Evolutionary conservation across 345 rosid genomes (phyloP), one percentile per base, ranked within the genome.

Genomic region (Schrenkiella parvula): DNA sequence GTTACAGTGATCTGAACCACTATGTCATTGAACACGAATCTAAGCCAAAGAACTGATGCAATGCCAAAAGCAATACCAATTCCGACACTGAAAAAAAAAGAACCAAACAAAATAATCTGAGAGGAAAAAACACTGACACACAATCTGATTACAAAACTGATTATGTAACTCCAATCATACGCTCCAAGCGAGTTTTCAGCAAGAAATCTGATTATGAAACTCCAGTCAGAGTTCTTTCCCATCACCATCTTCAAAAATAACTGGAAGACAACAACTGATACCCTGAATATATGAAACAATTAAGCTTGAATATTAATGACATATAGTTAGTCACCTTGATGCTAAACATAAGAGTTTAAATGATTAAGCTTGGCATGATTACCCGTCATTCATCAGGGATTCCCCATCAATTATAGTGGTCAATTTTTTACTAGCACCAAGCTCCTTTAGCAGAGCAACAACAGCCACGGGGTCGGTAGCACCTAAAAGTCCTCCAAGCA

Each of bases 391-490:
- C 98, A 93, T 93, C 80, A 93, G 71, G 66, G 98, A 93, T 73
- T 93, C 98, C 59, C 98, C 98, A 63, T 93, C 97, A 72, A 93
- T 93, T 29, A 93, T 80, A 34, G 98, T 91, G 78, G 80, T 91
- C 78, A 93, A 77, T 62, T 93, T 91, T 79, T 93, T 93, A 82
- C 96, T 91, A 31, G 97, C 95, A 74, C 96, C 97, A 78, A 93
- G 89, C 46, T 93, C 98, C 68, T 87, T 93, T 71, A 91, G 67
- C 32, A 93, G 63, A 75, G 97, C 95, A 71, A 93, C 97, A 65
- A 93, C 97, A 73, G 98, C 97, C 58, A 91, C 98, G 18, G 97
- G 98, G 84, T 93, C 98, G 8, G 98, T 91, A 64, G 96, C 96
- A 80, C 97, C 89, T 74, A 91, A 65, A 74, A 91, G 97, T 53